A percentile compares a stretch with the other conserved stretches of the same genome.
Conservation (phyloP, 2,329 filamentous ascomycete species). For the Clarireedia homoeocarpa region DNA sequence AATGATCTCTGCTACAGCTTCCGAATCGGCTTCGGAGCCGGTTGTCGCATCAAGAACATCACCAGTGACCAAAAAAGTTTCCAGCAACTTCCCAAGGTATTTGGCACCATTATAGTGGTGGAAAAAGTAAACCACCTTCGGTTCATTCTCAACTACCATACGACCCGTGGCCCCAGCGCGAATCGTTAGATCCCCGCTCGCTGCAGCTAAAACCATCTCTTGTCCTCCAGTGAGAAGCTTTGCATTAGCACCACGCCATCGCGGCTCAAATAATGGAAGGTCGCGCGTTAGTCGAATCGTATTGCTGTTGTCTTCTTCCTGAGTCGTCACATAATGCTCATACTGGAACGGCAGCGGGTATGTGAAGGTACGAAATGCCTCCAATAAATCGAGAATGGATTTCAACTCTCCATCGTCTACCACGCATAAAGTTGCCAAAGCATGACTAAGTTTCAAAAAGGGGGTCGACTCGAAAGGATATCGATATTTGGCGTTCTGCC, state of each 20-base stretch:
- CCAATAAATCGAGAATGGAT: constrained; percentile 42
- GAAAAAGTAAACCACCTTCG: constrained; percentile 67
- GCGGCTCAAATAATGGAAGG: constrained; percentile 54
- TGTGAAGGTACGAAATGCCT: constrained; percentile 68
- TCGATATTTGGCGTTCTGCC: constrained; percentile 63
- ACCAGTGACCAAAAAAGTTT: constrained; percentile 54
- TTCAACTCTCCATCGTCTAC: constrained; percentile 30
- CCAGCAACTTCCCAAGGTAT: constrained; percentile 69
- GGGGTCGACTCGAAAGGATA: constrained; percentile 83
- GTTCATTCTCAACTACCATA: constrained; percentile 70
- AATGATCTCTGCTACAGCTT: constrained; percentile 66
- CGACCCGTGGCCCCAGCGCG: constrained; percentile 58
- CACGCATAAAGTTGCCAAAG: constrained; percentile 46
- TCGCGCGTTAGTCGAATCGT: constrained; percentile 60
- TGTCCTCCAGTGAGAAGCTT: neutral
- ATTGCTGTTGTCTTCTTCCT: constrained; percentile 82
- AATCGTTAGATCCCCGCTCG: constrained; percentile 48
- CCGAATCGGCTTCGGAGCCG: constrained; percentile 41
- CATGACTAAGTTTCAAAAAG: constrained; percentile 64
- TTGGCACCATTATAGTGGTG: constrained; percentile 71
- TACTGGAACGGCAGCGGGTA: constrained; percentile 68
- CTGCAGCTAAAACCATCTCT: constrained; percentile 22
- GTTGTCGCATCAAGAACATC: constrained; percentile 37
- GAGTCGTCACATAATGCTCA: constrained; percentile 65
- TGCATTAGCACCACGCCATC: constrained; percentile 3